A percentile compares a stretch with the other conserved stretches of the same genome.
Evolutionary conservation across 306 rosid genomes (phyloP).

Genomic region (Dryas octopetala): DNA sequence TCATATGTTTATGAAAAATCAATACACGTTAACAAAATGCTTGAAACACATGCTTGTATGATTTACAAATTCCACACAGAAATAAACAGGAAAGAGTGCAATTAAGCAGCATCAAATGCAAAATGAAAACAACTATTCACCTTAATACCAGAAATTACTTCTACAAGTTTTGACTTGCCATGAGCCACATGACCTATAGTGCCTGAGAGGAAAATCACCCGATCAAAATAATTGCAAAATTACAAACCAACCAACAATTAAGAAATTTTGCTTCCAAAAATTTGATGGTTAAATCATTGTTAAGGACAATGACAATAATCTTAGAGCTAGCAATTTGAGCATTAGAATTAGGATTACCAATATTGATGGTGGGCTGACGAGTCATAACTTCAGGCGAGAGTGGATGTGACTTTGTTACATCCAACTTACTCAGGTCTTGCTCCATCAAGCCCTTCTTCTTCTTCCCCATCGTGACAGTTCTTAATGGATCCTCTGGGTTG

Average conservation of each 20-base stretch:
- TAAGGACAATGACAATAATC: too few relatives aligned
- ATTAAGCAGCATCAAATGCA: neutral
- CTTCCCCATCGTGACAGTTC: constrained; percentile 40
- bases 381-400: constrained; percentile 89
- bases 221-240: neutral
- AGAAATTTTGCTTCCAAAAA: too few relatives aligned
- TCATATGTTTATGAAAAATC: constrained; percentile 49
- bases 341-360: too few relatives aligned
- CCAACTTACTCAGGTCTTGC: constrained; percentile 82
- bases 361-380: constrained; percentile 53
- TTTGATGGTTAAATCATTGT: too few relatives aligned
- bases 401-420: constrained; percentile 77
- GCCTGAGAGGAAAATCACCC: constrained; percentile 38
- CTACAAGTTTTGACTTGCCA: constrained; percentile 87
- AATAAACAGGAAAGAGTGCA: neutral
- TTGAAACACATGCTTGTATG: too few relatives aligned
- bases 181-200: constrained; percentile 96
- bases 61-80: neutral
- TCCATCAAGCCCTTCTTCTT: constrained; percentile 73
- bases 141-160: constrained; percentile 94
- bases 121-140: constrained; percentile 20
- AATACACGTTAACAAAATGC: constrained; percentile 16
- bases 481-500: too few relatives aligned
- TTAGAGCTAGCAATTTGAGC: too few relatives aligned
- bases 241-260: neutral